Percentiles rank a stretch among this genome's conserved stretches.
Conservation (phyloP, 768 basidiomycete species). For the Boletales sp. region DNA sequence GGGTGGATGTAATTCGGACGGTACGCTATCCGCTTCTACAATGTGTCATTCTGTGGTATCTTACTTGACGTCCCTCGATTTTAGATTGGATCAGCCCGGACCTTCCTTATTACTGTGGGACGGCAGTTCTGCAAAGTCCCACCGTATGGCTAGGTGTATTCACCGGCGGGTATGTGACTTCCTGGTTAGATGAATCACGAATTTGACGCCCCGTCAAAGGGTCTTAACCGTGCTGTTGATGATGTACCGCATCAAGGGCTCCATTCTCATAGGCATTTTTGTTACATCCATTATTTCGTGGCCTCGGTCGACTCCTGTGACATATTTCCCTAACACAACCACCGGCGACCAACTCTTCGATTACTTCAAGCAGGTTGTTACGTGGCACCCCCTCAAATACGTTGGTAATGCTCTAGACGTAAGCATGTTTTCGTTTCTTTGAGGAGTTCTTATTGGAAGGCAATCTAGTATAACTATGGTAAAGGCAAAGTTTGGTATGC, state of each 20-base stretch:
- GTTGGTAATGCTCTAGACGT: slow-evolving; percentile 70
- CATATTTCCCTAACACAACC: slow-evolving; percentile 72
- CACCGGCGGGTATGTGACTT: slow-evolving; percentile 63
- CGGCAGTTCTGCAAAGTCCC: slow-evolving; percentile 64
- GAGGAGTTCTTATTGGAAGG: slow-evolving; percentile 4
- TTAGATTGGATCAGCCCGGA: slow-evolving; percentile 41
- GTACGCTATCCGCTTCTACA: slow-evolving; percentile 21
- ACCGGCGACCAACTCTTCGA: slow-evolving; percentile 71
- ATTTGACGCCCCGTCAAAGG: slow-evolving; percentile 30
- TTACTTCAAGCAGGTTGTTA: slow-evolving; percentile 82
- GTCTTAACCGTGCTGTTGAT: slow-evolving; percentile 76
- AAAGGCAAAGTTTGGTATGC: slow-evolving; percentile 86
- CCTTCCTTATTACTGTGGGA: slow-evolving; percentile 58
- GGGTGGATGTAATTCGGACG: slow-evolving; percentile 65
- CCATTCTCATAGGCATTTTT: slow-evolving; percentile 80
- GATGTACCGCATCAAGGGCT: slow-evolving; percentile 82
- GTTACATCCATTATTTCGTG: slow-evolving; percentile 83
- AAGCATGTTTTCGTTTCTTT: slow-evolving; percentile 20
- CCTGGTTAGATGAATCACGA: neutral
- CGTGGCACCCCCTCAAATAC: slow-evolving; percentile 60
- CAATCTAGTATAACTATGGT: slow-evolving; percentile 42
- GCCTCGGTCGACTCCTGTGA: slow-evolving; percentile 79
- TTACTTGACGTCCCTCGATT: neutral
- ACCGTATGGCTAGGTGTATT: slow-evolving; percentile 90
- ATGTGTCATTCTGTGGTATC: slow-evolving; percentile 7